Conservation (phyloP, 108 stramenopile species). For the Conticribra weissflogii region DNA sequence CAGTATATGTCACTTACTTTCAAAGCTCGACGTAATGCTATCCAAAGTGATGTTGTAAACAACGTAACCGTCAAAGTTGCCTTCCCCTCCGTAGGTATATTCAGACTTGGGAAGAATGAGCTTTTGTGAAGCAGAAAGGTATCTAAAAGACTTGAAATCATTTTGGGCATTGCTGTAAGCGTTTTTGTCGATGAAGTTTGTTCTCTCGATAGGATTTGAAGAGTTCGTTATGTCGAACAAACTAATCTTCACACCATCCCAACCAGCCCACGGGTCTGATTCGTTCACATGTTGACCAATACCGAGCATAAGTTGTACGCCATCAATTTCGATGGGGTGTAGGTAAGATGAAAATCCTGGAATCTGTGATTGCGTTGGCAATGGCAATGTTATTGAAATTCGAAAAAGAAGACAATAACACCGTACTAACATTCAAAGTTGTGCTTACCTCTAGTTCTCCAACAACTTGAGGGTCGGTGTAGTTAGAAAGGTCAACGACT, state of each 20-base stretch:
- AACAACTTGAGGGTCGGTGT: conserved; percentile 29
- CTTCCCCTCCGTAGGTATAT: conserved; percentile 29
- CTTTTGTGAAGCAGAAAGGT: conserved; percentile 38
- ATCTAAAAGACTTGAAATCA: conserved; percentile 48
- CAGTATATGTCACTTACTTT: conserved; percentile 19
- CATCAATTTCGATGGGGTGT: conserved; percentile 48
- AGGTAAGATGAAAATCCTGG: conserved; percentile 49
- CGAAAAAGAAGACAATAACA: background rate
- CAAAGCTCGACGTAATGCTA: conserved; percentile 28
- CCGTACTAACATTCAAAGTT: background rate
- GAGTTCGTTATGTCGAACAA: conserved; percentile 47
- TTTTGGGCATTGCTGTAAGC: conserved; percentile 36
- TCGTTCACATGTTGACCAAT: conserved; percentile 43
- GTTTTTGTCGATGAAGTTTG: conserved; percentile 34
- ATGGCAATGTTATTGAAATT: no score
- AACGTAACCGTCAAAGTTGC: conserved; percentile 56
- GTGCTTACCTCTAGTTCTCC: conserved; percentile 44
- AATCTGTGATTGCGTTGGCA: conserved; percentile 7
- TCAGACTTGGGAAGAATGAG: conserved; percentile 45
- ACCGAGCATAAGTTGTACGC: conserved; percentile 35
- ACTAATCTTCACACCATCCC: conserved; percentile 40
- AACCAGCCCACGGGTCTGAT: conserved; percentile 10
- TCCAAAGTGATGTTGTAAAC: conserved; percentile 36
- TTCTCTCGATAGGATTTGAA: conserved; percentile 28
- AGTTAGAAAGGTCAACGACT: conserved; percentile 32